A percentile compares a stretch with the other conserved stretches of the same genome.
These are phyloP conservation scores for Camellia lanceoleosa DNA, from an alignment of 148 eudicot genomes.

Conservation along the genomic window DNA sequence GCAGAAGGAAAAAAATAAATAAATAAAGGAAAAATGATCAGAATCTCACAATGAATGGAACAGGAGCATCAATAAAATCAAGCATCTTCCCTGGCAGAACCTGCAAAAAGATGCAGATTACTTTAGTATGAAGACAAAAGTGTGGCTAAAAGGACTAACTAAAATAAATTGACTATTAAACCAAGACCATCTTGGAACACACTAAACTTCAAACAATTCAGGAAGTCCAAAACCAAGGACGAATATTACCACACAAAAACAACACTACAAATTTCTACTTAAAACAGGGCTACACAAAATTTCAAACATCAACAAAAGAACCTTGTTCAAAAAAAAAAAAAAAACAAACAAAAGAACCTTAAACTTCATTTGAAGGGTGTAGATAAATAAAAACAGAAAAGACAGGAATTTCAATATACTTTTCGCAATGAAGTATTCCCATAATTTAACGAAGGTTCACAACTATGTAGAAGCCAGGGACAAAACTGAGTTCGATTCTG, in stretches of 20 bases:
- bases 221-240: neutral
- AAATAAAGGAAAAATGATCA: neutral
- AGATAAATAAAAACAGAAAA: neutral
- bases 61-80: slow-evolving; percentile 93
- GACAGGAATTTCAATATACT: too few species aligned
- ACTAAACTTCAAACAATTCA: neutral
- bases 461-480: too few species aligned
- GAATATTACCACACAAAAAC: neutral
- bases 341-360: neutral
- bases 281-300: neutral
- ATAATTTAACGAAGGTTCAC: too few species aligned
- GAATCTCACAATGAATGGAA: slow-evolving; percentile 71
- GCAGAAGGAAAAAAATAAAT: neutral
- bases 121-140: neutral
- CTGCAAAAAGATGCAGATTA: slow-evolving; percentile 37
- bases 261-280: neutral
- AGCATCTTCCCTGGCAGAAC: slow-evolving; percentile 88
- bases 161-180: neutral
- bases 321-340: neutral
- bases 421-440: too few species aligned
- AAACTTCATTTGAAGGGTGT: neutral
- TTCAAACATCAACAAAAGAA: neutral
- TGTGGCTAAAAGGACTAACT: neutral
- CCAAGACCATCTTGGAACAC: neutral
- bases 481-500: too few species aligned